Evolutionary conservation across 345 rosid genomes (phyloP).

Genomic region (Citrus glauca): DNA sequence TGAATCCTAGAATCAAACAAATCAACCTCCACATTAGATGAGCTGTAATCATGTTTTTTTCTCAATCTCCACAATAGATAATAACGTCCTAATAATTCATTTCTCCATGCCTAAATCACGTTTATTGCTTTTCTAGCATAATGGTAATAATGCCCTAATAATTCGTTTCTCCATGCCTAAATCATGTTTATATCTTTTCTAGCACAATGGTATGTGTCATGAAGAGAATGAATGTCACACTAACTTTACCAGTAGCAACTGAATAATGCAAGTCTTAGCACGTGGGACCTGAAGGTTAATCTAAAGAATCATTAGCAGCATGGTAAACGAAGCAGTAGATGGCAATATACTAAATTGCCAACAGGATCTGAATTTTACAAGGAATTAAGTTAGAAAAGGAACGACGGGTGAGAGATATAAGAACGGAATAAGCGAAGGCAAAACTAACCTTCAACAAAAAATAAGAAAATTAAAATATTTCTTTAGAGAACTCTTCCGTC

Average conservation of each 20-base stretch:
- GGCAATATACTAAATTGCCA: background rate
- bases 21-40: background rate
- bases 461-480: slow-evolving; percentile 5
- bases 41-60: too few species aligned
- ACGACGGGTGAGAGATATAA: background rate
- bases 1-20: background rate
- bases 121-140: too few species aligned
- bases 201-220: background rate
- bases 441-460: background rate
- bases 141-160: too few species aligned
- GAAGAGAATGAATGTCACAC: background rate
- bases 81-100: too few species aligned
- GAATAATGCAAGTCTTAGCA: background rate
- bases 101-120: too few species aligned
- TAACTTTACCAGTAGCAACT: background rate
- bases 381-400: background rate
- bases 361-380: background rate
- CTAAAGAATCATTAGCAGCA: background rate
- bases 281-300: background rate
- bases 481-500: slow-evolving; percentile 75
- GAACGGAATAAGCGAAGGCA: slow-evolving; percentile 4
- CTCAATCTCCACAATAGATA: too few species aligned
- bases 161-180: background rate
- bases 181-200: background rate
- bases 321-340: background rate